Evolutionary conservation across 225 moss, liverwort and hornwort genomes (phyloP).

Genomic region (Climacium dendroides): DNA sequence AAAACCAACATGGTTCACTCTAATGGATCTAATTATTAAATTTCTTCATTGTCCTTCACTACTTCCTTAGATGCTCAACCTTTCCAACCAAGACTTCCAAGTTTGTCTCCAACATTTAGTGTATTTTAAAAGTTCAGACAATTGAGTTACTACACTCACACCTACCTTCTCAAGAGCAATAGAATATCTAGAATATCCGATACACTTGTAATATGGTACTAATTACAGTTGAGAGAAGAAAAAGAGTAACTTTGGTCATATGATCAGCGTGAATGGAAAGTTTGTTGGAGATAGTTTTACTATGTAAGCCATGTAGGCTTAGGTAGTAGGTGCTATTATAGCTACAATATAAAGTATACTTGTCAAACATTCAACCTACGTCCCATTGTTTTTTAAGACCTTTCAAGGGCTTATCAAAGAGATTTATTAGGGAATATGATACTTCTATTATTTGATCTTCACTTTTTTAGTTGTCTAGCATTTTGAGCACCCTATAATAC

Average conservation of each 20-base stretch:
- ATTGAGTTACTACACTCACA: background rate
- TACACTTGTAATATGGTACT: background rate
- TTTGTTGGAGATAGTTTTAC: no score
- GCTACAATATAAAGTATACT: background rate
- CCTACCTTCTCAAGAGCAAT: background rate
- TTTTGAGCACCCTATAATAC: constrained; percentile 72
- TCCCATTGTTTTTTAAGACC: no score
- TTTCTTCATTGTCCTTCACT: background rate
- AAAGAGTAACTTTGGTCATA: no score
- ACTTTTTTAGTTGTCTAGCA: constrained; percentile 56
- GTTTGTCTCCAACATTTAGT: background rate
- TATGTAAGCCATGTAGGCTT: no score
- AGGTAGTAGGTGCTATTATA: no score
- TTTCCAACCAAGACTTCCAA: rapidly evolving
- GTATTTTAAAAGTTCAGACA: background rate
- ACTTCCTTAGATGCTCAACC: background rate
- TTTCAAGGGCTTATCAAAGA: background rate
- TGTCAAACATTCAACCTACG: no score
- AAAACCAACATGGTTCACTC: no score
- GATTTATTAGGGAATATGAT: background rate
- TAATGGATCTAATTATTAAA: background rate
- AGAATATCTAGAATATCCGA: rapidly evolving
- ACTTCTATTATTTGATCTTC: constrained; percentile 74
- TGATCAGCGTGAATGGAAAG: no score
- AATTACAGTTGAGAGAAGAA: no score